Base-by-base conservation (phyloP, 2,329 filamentous ascomycete genomes). In the Neofusicoccum laricinum region DNA sequence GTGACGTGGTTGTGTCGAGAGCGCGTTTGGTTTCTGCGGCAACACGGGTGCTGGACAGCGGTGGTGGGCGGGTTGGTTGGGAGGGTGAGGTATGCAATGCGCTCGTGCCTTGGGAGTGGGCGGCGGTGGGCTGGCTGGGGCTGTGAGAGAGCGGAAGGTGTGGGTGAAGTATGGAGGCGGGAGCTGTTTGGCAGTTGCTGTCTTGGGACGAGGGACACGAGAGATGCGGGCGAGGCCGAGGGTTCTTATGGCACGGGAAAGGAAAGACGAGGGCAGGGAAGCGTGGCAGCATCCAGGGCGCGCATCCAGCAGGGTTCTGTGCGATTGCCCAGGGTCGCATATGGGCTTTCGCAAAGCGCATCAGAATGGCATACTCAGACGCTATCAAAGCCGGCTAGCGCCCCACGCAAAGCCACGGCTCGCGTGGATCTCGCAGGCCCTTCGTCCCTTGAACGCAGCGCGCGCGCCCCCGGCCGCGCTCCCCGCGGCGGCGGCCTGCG, bases 301-400 rank as follows among this genome's bases (percentile, higher is more conserved):
- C 63, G 55, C 63, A 64, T 64, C 63, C 46, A 55, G 51, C 62
- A 64, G 62, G 62, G 62, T 64, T 64, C 51, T 64, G 62, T 17
- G 30, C 46, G 63, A 64, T 64, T 64, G 55, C 46, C 53, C 63
- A 51, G 63, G 63, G 63, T 64, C 63, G 53, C 63, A 64, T 64
- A 64, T 64, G 63, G 63, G 63, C 63, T 51, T 64, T 64, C 63
- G 50, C 50, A 64, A 64, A 63, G 61, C 61, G 61, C 61, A 64
- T 64, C 62, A 63, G 62, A 64, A 64, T 64, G 62, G 62, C 50
- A 64, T 58, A 64, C 49, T 63, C 49, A 41, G 61, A 46, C 61
- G 61, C 53, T 43, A 58, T 41, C 25, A 21, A 58, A 43, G 53
- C 53, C 55, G 34, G 61, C 61, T 63, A 55, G 61, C 49, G 61